A percentile compares a stretch with the other conserved stretches of the same genome.
These are phyloP conservation scores for Gracilaria caudata DNA, from an alignment of 23 red algal species.

Conservation along the genomic window DNA sequence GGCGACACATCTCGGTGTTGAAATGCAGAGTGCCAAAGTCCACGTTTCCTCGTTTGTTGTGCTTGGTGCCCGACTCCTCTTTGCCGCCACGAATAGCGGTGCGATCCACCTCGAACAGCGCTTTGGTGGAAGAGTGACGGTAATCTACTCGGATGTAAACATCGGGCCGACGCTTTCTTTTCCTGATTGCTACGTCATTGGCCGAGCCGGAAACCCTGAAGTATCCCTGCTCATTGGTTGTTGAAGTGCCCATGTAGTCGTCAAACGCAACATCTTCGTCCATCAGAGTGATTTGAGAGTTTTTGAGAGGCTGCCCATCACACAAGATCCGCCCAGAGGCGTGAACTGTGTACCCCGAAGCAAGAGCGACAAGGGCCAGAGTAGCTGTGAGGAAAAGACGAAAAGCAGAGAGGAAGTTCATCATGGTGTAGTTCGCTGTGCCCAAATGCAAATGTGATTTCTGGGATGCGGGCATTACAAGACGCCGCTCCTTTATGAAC, in stretches of 20 bases:
- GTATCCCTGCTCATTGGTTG: conserved; percentile 30
- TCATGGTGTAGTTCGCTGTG: too few species aligned
- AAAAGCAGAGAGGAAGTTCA: not conserved
- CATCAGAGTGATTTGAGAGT: conserved; percentile 30
- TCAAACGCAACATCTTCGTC: conserved; percentile 21
- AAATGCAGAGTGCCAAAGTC: conserved; percentile 34
- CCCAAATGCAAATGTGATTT: too few species aligned
- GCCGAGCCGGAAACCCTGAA: conserved; percentile 25
- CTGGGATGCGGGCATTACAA: too few species aligned
- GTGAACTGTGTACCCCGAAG: not conserved
- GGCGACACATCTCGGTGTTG: conserved; percentile 20
- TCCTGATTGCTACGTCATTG: conserved; percentile 16
- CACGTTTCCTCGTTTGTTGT: conserved; percentile 6
- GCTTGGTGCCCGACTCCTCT: conserved; percentile 15
- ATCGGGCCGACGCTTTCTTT: conserved; percentile 32
- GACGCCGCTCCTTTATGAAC: too few species aligned
- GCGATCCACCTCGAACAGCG: conserved; percentile 14
- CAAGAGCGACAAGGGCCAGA: not conserved
- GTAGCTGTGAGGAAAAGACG: not conserved
- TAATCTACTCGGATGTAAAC: conserved; percentile 24
- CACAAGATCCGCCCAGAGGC: conserved; percentile 26
- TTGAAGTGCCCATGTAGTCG: conserved; percentile 8
- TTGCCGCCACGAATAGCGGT: conserved; percentile 7
- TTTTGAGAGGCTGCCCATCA: not conserved
- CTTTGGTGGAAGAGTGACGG: not conserved